Percentiles rank a stretch among this genome's conserved stretches.
Evolutionary conservation across 2,329 filamentous ascomycete genomes (phyloP).

Genomic region (Periconia sp.): DNA sequence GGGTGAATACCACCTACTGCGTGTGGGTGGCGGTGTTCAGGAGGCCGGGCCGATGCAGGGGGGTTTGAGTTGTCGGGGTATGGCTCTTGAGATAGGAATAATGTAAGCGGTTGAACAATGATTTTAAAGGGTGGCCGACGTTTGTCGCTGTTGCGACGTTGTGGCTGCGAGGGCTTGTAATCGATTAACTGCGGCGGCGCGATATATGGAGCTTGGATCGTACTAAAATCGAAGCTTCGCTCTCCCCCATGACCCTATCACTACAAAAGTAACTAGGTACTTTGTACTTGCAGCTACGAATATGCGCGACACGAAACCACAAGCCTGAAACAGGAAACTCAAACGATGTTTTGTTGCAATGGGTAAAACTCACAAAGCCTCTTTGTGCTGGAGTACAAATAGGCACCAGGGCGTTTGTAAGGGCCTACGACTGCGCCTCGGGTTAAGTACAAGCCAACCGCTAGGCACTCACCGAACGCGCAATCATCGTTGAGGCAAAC

Average conservation of each 20-base stretch:
- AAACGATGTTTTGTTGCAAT: too few species aligned
- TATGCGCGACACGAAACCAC: too few species aligned
- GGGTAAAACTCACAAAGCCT: too few species aligned
- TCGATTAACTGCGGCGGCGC: background rate
- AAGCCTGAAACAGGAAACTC: too few species aligned
- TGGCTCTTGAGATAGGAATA: background rate
- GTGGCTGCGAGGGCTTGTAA: background rate
- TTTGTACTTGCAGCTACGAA: too few species aligned
- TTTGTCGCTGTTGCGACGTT: background rate
- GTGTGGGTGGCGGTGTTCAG: constrained; percentile 9
- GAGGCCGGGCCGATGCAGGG: constrained; percentile 8
- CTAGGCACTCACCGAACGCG: background rate
- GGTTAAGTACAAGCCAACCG: background rate
- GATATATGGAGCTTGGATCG: background rate
- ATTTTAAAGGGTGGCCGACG: constrained; percentile 32
- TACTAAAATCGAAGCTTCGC: background rate
- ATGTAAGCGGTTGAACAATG: background rate
- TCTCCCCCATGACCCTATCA: too few species aligned
- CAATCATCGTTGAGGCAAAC: background rate
- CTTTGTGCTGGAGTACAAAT: too few species aligned
- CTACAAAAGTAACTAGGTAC: too few species aligned
- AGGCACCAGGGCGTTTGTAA: too few species aligned
- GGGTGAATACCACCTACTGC: background rate
- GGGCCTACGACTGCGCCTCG: too few species aligned
- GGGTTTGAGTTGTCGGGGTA: background rate